Percentiles rank a stretch among this genome's conserved stretches.
Evolutionary conservation across 805 yeast genomes (phyloP).

Genomic region (Candida broadrunensis): DNA sequence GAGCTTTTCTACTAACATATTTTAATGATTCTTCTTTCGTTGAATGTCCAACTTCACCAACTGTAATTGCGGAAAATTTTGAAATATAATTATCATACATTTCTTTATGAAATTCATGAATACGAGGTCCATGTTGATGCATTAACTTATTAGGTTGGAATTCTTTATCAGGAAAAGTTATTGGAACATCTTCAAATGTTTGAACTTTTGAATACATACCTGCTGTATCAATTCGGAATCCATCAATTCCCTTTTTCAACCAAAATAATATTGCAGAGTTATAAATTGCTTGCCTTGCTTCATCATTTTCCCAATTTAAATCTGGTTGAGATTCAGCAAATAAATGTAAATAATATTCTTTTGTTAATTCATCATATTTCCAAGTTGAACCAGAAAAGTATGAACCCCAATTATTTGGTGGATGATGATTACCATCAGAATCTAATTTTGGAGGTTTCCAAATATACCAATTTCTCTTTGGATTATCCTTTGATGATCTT

Average conservation of each 20-base stretch:
- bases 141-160: constrained; percentile 36
- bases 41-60: constrained; percentile 52
- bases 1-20: constrained; percentile 38
- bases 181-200: constrained; percentile 47
- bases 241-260: constrained; percentile 56
- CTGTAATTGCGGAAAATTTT: constrained; percentile 52
- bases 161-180: constrained; percentile 36
- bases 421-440: constrained; percentile 46
- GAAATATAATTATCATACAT: constrained; percentile 41
- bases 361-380: constrained; percentile 51
- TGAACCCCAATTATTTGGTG: constrained; percentile 58
- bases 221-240: constrained; percentile 58
- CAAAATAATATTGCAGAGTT: constrained; percentile 49
- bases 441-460: constrained; percentile 53
- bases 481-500: constrained; percentile 45
- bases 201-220: constrained; percentile 50
- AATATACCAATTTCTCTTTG: constrained; percentile 61
- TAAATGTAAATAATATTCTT: constrained; percentile 53
- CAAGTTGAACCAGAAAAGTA: constrained; percentile 56
- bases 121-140: constrained; percentile 49
- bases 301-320: constrained; percentile 58
- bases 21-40: constrained; percentile 39
- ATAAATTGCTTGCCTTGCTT: constrained; percentile 36
- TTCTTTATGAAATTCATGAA: constrained; percentile 57
- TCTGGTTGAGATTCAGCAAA: constrained; percentile 59